Base-by-base conservation (phyloP, 2,329 filamentous ascomycete genomes). In the Aspergillus pseudoglaucus region DNA sequence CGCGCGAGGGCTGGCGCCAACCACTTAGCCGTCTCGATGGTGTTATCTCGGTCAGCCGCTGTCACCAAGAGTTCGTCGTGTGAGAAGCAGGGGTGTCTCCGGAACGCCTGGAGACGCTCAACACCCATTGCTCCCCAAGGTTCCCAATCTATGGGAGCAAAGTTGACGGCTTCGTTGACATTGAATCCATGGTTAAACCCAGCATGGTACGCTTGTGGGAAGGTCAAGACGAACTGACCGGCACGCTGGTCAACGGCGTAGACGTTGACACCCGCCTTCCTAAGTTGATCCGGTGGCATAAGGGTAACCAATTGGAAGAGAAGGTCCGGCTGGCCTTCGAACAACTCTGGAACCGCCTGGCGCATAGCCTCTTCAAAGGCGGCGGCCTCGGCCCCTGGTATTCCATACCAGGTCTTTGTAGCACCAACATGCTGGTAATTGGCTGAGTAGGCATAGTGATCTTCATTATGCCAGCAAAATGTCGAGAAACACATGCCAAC, bases 401-500 rank as follows among this genome's bases (percentile, higher is more conserved):
- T 96, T 3, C 93, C 93, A 60, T 98, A 98, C 93, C 93, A 98
- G 0, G 93, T 98, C 73, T 98, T 98, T 1, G 93, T 98, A 1
- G 90, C 90, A 8, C 93, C 93, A 60, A 98, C 95, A 61, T 98
- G 93, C 66, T 98, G 93, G 60, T 97, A 98, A 58, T 98, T 98
- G 45, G 93, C 87, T 0, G 93, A 98, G 65, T 97, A 98, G 2
- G 93, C 86, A 64, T 95, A 96, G 63, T 98, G 93, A 61, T 98
- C 93, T 63, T 98, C 93, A 54, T 95, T 96, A 66, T 98, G 93
- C 93, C 93, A 98, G 69, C 93, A 98, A 63, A 98, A 98, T 0
- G 93, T 97, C 0, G 93, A 98, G 66, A 98, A 98, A 35, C 95
- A 94, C 93, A 98, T 98, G 52, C 93, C 93, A 3, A 98, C 93